Conservation (phyloP, 2,329 filamentous ascomycete species). For the Boeremia lycopersici region DNA sequence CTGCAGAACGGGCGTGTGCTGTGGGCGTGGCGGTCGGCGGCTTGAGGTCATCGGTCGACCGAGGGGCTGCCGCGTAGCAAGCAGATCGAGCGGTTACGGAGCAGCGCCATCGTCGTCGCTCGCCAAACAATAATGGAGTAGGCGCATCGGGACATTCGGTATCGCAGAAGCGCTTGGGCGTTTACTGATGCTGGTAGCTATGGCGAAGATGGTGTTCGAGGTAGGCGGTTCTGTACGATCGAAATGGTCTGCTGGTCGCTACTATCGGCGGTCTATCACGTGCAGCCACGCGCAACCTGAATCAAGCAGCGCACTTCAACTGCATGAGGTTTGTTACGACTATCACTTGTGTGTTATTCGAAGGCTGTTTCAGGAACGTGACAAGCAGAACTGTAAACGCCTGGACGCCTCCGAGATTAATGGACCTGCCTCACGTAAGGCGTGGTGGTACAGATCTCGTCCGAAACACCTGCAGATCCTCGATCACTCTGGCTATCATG, state of each 20-base stretch:
- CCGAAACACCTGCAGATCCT: too few relatives aligned
- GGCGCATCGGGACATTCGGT: constrained; percentile 1
- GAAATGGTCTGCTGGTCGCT: constrained; percentile 12
- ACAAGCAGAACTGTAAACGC: too few relatives aligned
- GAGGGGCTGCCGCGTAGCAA: constrained; percentile 28
- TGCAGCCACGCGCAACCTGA: background rate
- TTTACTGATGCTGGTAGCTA: background rate
- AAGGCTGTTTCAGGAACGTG: too few relatives aligned
- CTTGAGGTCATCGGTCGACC: constrained; percentile 18
- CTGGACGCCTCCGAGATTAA: too few relatives aligned
- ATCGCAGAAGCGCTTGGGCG: background rate
- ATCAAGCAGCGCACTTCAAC: background rate
- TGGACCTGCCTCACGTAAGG: too few relatives aligned
- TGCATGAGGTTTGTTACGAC: background rate
- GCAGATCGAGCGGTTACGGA: constrained; percentile 8
- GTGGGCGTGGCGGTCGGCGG: constrained; percentile 2
- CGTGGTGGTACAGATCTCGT: too few relatives aligned
- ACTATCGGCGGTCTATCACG: constrained; percentile 15
- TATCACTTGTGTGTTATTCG: too few relatives aligned
- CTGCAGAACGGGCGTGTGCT: background rate
- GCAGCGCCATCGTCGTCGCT: background rate
- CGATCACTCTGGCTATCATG: constrained; percentile 2
- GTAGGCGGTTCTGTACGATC: constrained; percentile 7
- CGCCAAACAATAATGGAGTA: background rate
- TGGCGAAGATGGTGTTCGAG: constrained; percentile 15